phyloP scores from a whole-genome alignment of 345 rosid genomes.

The Moricandia moricandioides region DNA sequence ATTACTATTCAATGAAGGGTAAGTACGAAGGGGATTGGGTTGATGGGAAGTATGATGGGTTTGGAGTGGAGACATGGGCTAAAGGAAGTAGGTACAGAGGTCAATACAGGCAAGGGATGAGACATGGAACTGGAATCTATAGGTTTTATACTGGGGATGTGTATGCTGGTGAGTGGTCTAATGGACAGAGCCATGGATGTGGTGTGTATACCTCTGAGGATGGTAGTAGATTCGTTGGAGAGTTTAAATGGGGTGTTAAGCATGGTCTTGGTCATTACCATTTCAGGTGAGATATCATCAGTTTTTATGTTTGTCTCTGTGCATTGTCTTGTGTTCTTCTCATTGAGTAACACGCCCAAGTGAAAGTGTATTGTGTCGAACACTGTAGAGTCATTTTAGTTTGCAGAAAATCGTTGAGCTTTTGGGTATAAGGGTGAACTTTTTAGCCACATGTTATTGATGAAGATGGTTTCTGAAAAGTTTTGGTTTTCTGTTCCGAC shows the following conservation, averaged over 20 bases:
- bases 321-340: conserved; percentile 26
- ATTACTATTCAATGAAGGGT: conserved; percentile 90
- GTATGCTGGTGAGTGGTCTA: conserved; percentile 96
- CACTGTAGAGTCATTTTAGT: not conserved
- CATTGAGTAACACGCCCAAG: too few relatives aligned
- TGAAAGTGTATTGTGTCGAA: not conserved
- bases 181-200: conserved; percentile 94
- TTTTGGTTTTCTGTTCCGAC: conserved; percentile 3
- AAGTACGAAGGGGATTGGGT: conserved; percentile 93
- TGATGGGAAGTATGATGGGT: conserved; percentile 87
- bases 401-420: conserved; percentile 27
- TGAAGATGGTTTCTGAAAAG: not conserved
- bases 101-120: conserved; percentile 78
- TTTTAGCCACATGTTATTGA: not conserved
- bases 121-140: conserved; percentile 85
- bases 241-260: conserved; percentile 95
- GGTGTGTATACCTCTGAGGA: conserved; percentile 97
- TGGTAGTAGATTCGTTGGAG: conserved; percentile 89
- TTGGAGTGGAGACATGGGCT: conserved; percentile 96
- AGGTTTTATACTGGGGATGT: conserved; percentile 93
- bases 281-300: conserved; percentile 57
- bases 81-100: conserved; percentile 92
- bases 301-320: conserved; percentile 18
- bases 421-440: conserved; percentile 26
- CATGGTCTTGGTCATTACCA: conserved; percentile 95